Conservation (phyloP, 202 grass and related monocot genomes). For the Schoenoplectus tabernaemontani region DNA sequence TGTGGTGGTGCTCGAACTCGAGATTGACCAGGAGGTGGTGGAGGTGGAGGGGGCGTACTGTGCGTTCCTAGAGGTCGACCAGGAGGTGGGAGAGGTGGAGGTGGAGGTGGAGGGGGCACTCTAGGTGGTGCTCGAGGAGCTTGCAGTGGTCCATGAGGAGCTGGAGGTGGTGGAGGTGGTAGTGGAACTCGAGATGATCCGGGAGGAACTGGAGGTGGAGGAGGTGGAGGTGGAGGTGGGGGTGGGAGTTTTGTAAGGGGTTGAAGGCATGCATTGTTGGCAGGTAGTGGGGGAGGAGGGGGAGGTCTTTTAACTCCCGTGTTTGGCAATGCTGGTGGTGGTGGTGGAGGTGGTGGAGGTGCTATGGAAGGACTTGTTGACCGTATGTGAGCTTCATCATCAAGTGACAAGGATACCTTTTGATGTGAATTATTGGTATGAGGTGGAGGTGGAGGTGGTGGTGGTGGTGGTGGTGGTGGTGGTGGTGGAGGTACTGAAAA, state of each 20-base stretch:
- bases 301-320: slow-evolving; percentile 1
- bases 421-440: slow-evolving; percentile 20
- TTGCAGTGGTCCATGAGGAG: neutral
- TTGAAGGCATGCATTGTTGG: neutral
- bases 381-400: slow-evolving; percentile 8
- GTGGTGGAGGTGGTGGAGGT: neutral
- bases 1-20: slow-evolving; percentile 11
- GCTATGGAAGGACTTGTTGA: slow-evolving; percentile 20
- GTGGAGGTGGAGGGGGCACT: neutral
- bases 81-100: slow-evolving; percentile 20
- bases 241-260: neutral
- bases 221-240: slow-evolving; percentile 8
- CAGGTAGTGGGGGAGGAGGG: neutral
- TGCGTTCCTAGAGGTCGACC: neutral
- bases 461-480: neutral
- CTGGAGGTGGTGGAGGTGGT: slow-evolving; percentile 14
- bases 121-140: neutral
- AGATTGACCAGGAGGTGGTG: slow-evolving; percentile 10
- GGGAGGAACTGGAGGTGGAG: neutral
- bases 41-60: slow-evolving; percentile 18
- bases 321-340: neutral
- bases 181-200: neutral
- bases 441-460: neutral
- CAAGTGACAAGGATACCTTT: slow-evolving; percentile 6
- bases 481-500: neutral